Evolutionary conservation across 2,329 filamentous ascomycete species (phyloP), one percentile per base, ranked within the genome.

Genomic region (Fusarium guadeloupense): DNA sequence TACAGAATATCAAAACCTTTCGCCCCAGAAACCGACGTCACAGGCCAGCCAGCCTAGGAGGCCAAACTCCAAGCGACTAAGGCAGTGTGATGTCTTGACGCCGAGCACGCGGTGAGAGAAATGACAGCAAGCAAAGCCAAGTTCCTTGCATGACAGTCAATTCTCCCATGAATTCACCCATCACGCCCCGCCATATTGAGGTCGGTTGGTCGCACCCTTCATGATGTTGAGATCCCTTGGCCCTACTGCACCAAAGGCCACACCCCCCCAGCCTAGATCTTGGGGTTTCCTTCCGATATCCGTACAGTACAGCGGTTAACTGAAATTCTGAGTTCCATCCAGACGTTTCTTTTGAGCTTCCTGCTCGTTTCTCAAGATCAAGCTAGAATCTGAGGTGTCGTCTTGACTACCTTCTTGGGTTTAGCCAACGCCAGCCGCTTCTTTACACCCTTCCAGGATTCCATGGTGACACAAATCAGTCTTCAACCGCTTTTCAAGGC

Each of bases 401-500:
- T 31, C 28, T n/a, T 31, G 13, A 14, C 28, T 31, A 6, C 14
- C 28, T 25, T 13, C 23, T 14, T 10, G 16, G 34, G 33, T 30
- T n/a, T 44, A 37, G 30, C 35, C 25, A 28, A 20, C 45, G 40
- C 30, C 41, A 33, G 12, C 16, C 31, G 21, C 48, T 47, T 25
- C 21, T 63, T 38, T 54, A 19, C 45, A 53, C 45, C 48, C 46
- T 58, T 26, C 53, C 56, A 54, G 66, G 61, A 62, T n/a, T n/a
- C 14, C 28, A n/a, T 54, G 55, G 62, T 55, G 63, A 55, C 62
- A 65, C 62, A 64, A 65, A 57, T 46, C 57, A 65, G 59, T 46
- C 55, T 65, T 67, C 58, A 68, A 61, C 56, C 57, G 64, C 61
- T 58, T 62, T 57, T 62, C 55, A 57, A 64, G 65, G 66, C 58